phyloP scores from a whole-genome alignment of 208 protist genomes.

The Leishmania braziliensis region DNA sequence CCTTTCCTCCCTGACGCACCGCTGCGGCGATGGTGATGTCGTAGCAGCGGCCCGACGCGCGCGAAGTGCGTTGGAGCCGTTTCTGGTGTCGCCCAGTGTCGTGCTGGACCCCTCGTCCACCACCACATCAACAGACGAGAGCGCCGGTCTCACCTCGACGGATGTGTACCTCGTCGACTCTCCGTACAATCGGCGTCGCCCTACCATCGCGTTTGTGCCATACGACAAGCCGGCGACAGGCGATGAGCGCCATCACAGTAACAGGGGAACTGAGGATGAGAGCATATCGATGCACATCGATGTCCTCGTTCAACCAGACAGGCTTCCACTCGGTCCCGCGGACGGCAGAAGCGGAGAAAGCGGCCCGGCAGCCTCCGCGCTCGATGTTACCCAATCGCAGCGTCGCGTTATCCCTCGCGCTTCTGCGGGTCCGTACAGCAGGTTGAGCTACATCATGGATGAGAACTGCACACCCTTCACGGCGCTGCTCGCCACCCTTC shows the following conservation, averaged over 20 bases:
- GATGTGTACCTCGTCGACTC: constrained; percentile 42
- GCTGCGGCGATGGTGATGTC: not conserved
- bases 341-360: not conserved
- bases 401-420: constrained; percentile 2
- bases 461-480: constrained; percentile 63
- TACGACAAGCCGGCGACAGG: constrained; percentile 39
- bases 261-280: not conserved
- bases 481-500: constrained; percentile 49
- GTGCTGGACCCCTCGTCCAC: not conserved
- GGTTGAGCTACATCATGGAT: constrained; percentile 49
- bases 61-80: not conserved
- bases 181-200: constrained; percentile 48
- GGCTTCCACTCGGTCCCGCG: not conserved
- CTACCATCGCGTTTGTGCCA: constrained; percentile 47
- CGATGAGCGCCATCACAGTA: not conserved
- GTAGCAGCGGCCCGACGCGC: not conserved
- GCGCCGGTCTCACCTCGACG: not conserved
- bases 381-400: not conserved
- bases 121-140: not conserved
- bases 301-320: constrained; percentile 14
- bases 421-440: constrained; percentile 8
- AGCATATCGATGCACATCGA: not conserved
- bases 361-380: not conserved
- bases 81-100: not conserved
- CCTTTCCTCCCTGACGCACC: not conserved